phyloP scores from a whole-genome alignment of 441 rosid genomes.

The Kokia cookei region DNA sequence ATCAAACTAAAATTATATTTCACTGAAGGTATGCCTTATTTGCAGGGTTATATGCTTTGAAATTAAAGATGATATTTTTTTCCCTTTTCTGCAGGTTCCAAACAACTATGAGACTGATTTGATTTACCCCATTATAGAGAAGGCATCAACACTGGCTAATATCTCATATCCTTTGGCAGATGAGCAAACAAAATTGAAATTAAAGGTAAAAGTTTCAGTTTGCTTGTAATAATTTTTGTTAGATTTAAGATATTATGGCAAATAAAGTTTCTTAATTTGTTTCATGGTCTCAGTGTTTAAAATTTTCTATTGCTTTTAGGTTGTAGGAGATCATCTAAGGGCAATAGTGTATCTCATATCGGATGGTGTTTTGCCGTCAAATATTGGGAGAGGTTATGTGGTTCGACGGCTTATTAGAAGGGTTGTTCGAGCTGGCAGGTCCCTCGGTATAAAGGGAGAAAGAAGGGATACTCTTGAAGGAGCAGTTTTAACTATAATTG shows the following conservation, averaged over 20 bases:
- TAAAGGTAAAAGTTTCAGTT: constrained; percentile 44
- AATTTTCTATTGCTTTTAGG: constrained; percentile 29
- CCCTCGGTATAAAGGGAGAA: constrained; percentile 71
- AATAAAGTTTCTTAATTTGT: background rate
- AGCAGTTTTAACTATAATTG: constrained; percentile 64
- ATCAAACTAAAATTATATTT: constrained; percentile 11
- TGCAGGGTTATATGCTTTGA: background rate
- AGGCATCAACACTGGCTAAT: constrained; percentile 64
- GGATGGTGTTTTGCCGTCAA: constrained; percentile 89
- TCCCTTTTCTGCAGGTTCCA: constrained; percentile 55
- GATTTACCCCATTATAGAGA: constrained; percentile 81
- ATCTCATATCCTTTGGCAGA: constrained; percentile 55
- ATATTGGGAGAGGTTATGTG: constrained; percentile 91
- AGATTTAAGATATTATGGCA: background rate
- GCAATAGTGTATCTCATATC: constrained; percentile 87
- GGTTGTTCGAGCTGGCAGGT: constrained; percentile 82
- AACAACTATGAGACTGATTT: constrained; percentile 94
- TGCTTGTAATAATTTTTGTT: background rate
- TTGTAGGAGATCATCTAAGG: constrained; percentile 87
- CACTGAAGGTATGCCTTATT: background rate
- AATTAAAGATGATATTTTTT: background rate
- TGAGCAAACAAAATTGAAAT: constrained; percentile 45
- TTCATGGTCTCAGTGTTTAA: background rate
- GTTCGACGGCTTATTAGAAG: constrained; percentile 91
- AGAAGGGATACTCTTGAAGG: constrained; percentile 51